Evolutionary conservation across 805 yeast genomes (phyloP).

Genomic region (Candida piceae): DNA sequence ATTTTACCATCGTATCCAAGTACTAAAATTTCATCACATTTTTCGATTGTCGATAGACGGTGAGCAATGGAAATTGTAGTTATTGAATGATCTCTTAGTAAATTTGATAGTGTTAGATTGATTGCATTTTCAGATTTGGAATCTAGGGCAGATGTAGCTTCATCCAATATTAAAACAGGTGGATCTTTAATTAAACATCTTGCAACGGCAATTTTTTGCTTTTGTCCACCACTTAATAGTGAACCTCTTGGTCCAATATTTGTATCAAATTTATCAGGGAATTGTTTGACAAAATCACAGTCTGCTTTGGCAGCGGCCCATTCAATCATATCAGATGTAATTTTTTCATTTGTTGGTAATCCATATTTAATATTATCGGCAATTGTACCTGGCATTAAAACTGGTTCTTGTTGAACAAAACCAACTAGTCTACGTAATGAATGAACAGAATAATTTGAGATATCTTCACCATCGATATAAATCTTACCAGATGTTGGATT

Average conservation of each 20-base stretch:
- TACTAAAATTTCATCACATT: slow-evolving; percentile 78
- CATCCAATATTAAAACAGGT: slow-evolving; percentile 58
- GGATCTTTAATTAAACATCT: slow-evolving; percentile 68
- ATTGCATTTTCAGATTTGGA: slow-evolving; percentile 83
- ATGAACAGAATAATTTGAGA: slow-evolving; percentile 68
- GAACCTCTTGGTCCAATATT: slow-evolving; percentile 78
- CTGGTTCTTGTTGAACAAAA: slow-evolving; percentile 90
- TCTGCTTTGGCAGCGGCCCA: slow-evolving; percentile 71
- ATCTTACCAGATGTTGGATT: slow-evolving; percentile 72
- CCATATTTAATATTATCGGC: slow-evolving; percentile 87
- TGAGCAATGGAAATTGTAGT: slow-evolving; percentile 88
- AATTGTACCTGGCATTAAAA: slow-evolving; percentile 80
- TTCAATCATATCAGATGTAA: slow-evolving; percentile 54
- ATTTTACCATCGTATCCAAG: slow-evolving; percentile 72
- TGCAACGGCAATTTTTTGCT: slow-evolving; percentile 73
- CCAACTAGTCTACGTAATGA: slow-evolving; percentile 72
- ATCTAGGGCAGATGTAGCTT: slow-evolving; percentile 92
- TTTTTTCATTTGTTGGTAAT: slow-evolving; percentile 38
- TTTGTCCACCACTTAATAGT: slow-evolving; percentile 65
- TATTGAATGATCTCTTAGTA: slow-evolving; percentile 57
- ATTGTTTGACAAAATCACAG: slow-evolving; percentile 64
- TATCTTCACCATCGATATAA: slow-evolving; percentile 59
- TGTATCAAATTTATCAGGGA: slow-evolving; percentile 81
- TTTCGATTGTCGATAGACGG: slow-evolving; percentile 78
- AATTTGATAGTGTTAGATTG: slow-evolving; percentile 59